phyloP scores from a whole-genome alignment of 1,284 basidiomycete genomes.

The Anthracocystis setariae region DNA sequence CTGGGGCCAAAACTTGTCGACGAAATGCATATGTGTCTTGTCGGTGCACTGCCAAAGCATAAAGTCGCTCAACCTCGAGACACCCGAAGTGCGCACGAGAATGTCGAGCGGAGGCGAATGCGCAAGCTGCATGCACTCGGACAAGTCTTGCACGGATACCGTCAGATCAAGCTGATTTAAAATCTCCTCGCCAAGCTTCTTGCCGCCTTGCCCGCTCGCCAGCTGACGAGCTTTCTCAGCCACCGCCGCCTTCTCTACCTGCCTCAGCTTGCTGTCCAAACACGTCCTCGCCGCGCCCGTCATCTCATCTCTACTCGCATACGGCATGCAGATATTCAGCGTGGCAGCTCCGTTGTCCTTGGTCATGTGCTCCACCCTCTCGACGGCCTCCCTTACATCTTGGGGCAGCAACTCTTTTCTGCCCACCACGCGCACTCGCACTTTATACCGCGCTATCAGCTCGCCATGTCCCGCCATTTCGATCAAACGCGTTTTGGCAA shows the following conservation, averaged over 20 bases:
- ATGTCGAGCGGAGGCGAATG: constrained; percentile 87
- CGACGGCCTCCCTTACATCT: constrained; percentile 77
- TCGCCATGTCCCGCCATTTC: constrained; percentile 82
- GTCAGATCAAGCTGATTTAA: constrained; percentile 12
- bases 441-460: constrained; percentile 73
- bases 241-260: constrained; percentile 33
- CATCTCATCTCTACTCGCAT: constrained; percentile 93
- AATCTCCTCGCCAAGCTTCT: neutral
- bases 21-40: constrained; percentile 89
- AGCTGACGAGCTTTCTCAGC: constrained; percentile 6
- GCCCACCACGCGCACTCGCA: constrained; percentile 87
- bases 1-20: constrained; percentile 91
- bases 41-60: constrained; percentile 89
- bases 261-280: constrained; percentile 30
- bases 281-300: constrained; percentile 30
- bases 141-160: constrained; percentile 24
- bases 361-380: constrained; percentile 83
- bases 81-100: constrained; percentile 89
- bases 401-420: constrained; percentile 79
- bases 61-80: constrained; percentile 88
- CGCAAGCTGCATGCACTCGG: constrained; percentile 68
- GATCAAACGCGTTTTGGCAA: constrained; percentile 82
- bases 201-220: neutral
- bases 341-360: constrained; percentile 82
- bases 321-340: constrained; percentile 94